Evolutionary conservation across 768 basidiomycete species (phyloP), one percentile per base, ranked within the genome.

Genomic region (Leccinum barrowsii): DNA sequence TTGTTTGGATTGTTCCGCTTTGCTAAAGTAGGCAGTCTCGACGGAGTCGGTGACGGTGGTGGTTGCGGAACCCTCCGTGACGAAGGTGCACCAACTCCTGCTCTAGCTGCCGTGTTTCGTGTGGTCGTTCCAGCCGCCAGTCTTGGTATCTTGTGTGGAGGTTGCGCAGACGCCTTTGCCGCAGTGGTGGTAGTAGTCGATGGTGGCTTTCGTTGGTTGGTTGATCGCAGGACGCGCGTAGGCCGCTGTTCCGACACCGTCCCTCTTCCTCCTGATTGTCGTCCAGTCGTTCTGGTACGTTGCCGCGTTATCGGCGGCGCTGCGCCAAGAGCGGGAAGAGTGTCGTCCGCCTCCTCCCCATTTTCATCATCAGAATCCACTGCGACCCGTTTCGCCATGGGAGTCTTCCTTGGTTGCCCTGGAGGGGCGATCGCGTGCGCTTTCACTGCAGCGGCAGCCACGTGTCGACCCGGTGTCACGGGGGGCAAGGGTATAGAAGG

Each of bases 321-420:
- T 21, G 77, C 70, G 34, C 79, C 81, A 17, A 91, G 76, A 7
- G 85, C 80, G 32, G 89, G 89, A 7, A 90, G 76, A 3, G 83
- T 78, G 64, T 90, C 87, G 44, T 81, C 80, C 22, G 76, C 78
- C 60, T 83, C 85, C 30, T 73, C 77, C 21, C 69, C 73, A 47
- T 76, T 85, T 46, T 90, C 87, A 52, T 85, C 83, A 50, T 87
- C 87, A 3, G 86, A 85, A 60, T 88, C 88, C 54, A 81, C 78
- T 1, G 85, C 84, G 10, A 79, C 61, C 40, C 89, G 85, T 74
- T 94, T 92, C 49, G 85, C 79, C 55, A 84, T 80, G 0, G 94
- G 94, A 1, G 93, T 94, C 77, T 96, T 97, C 63, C 87, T 85
- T 30, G 89, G 92, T 69, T 92, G 92, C 19, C 87, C 90, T 8